Base-by-base conservation (phyloP, 371 early-diverging fungal species). In the Sporodiniella umbellata region DNA sequence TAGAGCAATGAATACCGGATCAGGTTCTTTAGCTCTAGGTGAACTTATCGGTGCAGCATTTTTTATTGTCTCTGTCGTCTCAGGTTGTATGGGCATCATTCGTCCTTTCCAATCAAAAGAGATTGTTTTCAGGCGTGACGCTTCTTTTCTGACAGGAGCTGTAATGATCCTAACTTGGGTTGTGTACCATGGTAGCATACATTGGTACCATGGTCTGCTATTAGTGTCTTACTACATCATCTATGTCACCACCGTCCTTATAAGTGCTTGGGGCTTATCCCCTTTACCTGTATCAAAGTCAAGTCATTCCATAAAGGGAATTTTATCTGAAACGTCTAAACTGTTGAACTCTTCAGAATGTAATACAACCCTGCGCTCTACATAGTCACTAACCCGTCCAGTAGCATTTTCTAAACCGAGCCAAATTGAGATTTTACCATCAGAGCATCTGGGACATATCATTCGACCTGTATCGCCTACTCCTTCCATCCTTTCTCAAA, bases 41-140 rank as follows among this genome's bases (percentile, higher is more conserved):
- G 89, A 90, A 53, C 75, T 92, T 8, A 79, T 92, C 25, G 92
- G 92, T 5, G 86, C 88, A 17, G 88, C 89, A 0, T 83, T 84
- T 23, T 91, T 90, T 48, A 84, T 90, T 38, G 74, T 82, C 2
- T 71, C 85, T 6, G 77, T 91, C 2, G 92, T 92, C 1, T 76
- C 84, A 11, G 89, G 92, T 26, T 75, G 81, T 10, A 87, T 90
- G 75, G 86, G 87, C 3, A 76, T 89, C 6, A 67, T 84, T 24
- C 68, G 78, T 6, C 79, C 81, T 1, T 90, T 89, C 49, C 66
- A 61, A 51, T 86, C 90, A 4, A 75, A 72, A 45, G 60, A 70
- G 4, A 68, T 75, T 6, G 78, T 88, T 1, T 88, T 89, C 53
- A 63, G 86, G 48, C 79, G 92, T 22, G 92, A 92, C 64, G 72